These are phyloP conservation scores for Lanmaoa rubissima DNA, from an alignment of 768 basidiomycete species.

Conservation along the genomic window DNA sequence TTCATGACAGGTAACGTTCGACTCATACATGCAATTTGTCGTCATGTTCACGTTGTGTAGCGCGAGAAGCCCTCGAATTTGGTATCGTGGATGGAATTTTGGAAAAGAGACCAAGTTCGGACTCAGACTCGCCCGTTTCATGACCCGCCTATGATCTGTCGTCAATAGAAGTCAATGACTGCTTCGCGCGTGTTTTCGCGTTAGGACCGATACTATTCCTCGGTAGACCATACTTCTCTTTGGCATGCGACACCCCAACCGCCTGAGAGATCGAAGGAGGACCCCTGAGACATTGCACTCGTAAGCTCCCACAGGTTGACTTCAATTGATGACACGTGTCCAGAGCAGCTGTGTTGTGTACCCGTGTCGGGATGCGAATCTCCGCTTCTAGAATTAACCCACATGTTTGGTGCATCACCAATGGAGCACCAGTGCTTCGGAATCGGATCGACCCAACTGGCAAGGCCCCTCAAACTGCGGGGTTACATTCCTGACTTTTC, in stretches of 20 bases:
- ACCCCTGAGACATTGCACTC: slow-evolving; percentile 12
- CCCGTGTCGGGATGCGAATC: slow-evolving; percentile 20
- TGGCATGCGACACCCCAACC: neutral
- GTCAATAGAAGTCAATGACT: slow-evolving; percentile 11
- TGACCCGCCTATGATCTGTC: slow-evolving; percentile 13
- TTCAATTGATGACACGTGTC: slow-evolving; percentile 25
- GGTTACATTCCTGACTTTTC: slow-evolving; percentile 15
- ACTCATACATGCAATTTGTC: slow-evolving; percentile 12
- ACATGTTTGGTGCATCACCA: slow-evolving; percentile 12
- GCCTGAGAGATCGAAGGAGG: slow-evolving; percentile 12
- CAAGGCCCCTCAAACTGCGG: slow-evolving; percentile 33
- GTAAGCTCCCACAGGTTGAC: slow-evolving; percentile 19
- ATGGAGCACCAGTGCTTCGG: slow-evolving; percentile 10
- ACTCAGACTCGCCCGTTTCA: slow-evolving; percentile 30
- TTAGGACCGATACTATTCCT: slow-evolving; percentile 2
- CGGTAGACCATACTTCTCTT: neutral
- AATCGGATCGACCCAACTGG: slow-evolving; percentile 25
- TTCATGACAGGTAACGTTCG: slow-evolving; percentile 78
- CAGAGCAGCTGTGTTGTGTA: slow-evolving; percentile 12
- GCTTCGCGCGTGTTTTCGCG: slow-evolving; percentile 10
- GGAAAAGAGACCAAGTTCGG: slow-evolving; percentile 66
- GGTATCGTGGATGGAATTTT: slow-evolving; percentile 93
- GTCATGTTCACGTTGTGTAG: slow-evolving; percentile 34
- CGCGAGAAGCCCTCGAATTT: slow-evolving; percentile 85
- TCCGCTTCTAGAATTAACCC: slow-evolving; percentile 25